A percentile compares a stretch with the other conserved stretches of the same genome.
These are phyloP conservation scores for Eutrema heterophyllum DNA, from an alignment of 345 rosid genomes.

Conservation along the genomic window DNA sequence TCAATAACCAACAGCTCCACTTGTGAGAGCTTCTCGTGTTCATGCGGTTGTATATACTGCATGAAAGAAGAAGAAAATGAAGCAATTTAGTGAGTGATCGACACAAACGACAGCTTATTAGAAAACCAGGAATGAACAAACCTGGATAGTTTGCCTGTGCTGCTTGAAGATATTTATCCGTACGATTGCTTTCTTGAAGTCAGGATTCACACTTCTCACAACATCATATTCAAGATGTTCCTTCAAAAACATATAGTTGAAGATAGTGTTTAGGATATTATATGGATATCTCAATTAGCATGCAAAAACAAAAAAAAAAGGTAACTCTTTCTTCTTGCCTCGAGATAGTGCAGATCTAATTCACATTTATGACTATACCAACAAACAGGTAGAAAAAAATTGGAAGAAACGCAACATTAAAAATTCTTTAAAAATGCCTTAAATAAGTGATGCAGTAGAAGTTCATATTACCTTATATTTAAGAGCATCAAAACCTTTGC, in stretches of 20 bases:
- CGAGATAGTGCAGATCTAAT: not conserved
- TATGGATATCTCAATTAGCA: constrained; percentile 2
- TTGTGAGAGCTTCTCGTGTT: constrained; percentile 91
- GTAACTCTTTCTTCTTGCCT: not conserved
- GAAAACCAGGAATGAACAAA: constrained; percentile 64
- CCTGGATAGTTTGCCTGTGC: constrained; percentile 97
- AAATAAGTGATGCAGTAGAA: not conserved
- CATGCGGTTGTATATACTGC: constrained; percentile 98
- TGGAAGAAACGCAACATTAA: not conserved
- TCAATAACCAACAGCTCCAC: constrained; percentile 93
- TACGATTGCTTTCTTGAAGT: constrained; percentile 71
- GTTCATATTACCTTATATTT: constrained; percentile 66
- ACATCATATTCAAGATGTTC: constrained; percentile 89
- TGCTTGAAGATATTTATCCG: constrained; percentile 84
- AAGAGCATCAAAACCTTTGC: constrained; percentile 80
- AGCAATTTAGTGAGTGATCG: not conserved
- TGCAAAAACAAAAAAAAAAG: not conserved
- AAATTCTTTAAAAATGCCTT: not conserved
- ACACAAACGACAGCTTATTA: constrained; percentile 23
- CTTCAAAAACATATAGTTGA: constrained; percentile 36
- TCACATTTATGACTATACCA: not conserved
- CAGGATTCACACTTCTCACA: constrained; percentile 71
- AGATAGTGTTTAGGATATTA: not conserved
- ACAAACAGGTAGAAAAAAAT: not conserved
- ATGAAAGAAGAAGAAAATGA: constrained; percentile 12